Base-by-base conservation (phyloP, 2,329 filamentous ascomycete species). In the Microsporum canis region DNA sequence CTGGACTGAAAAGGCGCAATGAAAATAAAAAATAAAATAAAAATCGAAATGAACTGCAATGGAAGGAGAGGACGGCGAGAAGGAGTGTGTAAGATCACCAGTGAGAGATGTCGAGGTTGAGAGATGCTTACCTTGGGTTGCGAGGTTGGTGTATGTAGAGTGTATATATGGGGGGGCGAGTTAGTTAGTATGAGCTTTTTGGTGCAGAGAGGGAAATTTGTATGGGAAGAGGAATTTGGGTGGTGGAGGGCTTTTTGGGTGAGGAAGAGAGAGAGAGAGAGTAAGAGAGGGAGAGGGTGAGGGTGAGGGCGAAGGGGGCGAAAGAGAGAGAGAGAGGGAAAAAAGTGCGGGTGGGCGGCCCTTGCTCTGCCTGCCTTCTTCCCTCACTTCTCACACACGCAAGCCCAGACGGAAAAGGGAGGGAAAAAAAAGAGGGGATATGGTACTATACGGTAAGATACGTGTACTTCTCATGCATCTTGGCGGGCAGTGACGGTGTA, bases 141-240 rank as follows among this genome's bases (percentile, higher is more conserved):
- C 17, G 39, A 43, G 14, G 39, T 14, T 71, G 72, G 72, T 71
- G 71, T 72, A 71, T 70, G 70, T 63, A 64, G 23, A 14, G 63
- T 64, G 61, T 64, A 65, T 64, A 64, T 66, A 66, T 64, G 65
- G 61, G 64, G 66, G 67, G 70, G 68, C 68, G 61, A 63, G 69
- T 66, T 29, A 34, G 34, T 39, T 41, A 41, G 55, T 39, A 41
- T 39, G 55, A 34, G 55, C 55, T 41, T 17, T 57, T 27, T 29
- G n/a, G 10, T 12, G 33, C 17, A 66, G 66, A 65, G 64, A 63
- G 62, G 45, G 23, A 10, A 63, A 66, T 65, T 68, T 72, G 71
- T 73, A 72, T 72, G 72, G 71, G 68, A 66, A 66, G 61, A 63
- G 65, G 60, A 66, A 63, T 67, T 66, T 65, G 65, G 67, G 66